phyloP scores from a whole-genome alignment of 1,284 basidiomycete genomes.

The Pholiota adiposa region DNA sequence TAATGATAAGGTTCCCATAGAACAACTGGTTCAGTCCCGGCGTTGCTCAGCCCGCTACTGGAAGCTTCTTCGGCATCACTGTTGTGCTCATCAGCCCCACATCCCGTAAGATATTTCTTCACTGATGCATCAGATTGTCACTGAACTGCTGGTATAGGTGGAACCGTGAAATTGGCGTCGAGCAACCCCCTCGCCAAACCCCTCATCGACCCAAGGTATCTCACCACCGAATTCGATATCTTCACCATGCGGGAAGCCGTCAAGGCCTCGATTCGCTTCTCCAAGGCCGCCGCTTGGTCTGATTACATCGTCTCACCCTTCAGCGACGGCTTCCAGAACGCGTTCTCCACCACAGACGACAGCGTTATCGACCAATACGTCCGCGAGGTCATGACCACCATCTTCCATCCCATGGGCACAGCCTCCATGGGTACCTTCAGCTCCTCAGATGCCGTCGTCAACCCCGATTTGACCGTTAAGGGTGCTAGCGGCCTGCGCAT shows the following conservation, averaged over 20 bases:
- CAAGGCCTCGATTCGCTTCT: slow-evolving; percentile 29
- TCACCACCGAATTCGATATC: slow-evolving; percentile 34
- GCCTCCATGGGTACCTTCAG: slow-evolving; percentile 35
- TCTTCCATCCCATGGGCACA: slow-evolving; percentile 45
- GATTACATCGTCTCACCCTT: slow-evolving; percentile 35
- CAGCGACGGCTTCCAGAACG: slow-evolving; percentile 25
- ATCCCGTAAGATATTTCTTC: slow-evolving; percentile 27
- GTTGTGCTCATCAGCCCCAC: slow-evolving; percentile 31
- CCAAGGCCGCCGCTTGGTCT: slow-evolving; percentile 31
- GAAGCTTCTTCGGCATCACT: slow-evolving; percentile 32
- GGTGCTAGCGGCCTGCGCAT: slow-evolving; percentile 45
- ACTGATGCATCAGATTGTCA: neutral
- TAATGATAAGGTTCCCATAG: slow-evolving; percentile 14
- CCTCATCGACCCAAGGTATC: slow-evolving; percentile 38
- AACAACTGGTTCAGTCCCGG: slow-evolving; percentile 28
- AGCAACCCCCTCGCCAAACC: slow-evolving; percentile 38
- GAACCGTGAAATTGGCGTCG: slow-evolving; percentile 29
- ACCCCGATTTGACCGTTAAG: slow-evolving; percentile 45
- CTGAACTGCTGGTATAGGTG: slow-evolving; percentile 21
- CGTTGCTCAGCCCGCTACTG: slow-evolving; percentile 25
- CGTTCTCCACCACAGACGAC: slow-evolving; percentile 32
- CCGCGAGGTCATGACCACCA: slow-evolving; percentile 37
- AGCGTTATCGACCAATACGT: slow-evolving; percentile 41
- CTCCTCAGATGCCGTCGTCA: slow-evolving; percentile 16
- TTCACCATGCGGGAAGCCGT: slow-evolving; percentile 28